A percentile compares a stretch with the other conserved stretches of the same genome.
These are phyloP conservation scores for Penicillium freii DNA, from an alignment of 2,329 filamentous ascomycete genomes.

Conservation along the genomic window DNA sequence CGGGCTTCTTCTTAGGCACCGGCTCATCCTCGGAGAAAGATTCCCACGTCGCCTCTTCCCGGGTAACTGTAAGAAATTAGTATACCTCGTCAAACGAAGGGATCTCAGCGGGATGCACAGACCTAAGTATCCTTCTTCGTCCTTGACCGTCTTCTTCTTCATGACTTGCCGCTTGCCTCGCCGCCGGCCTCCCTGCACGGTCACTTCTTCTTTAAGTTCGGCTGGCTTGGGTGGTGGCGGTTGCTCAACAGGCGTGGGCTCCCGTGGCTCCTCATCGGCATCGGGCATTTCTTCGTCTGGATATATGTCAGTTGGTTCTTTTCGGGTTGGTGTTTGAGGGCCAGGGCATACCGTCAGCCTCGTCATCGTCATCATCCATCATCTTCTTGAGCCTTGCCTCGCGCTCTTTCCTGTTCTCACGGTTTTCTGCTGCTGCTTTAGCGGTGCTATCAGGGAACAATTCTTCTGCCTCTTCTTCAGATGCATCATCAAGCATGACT, in stretches of 20 bases:
- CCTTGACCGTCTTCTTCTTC: conserved; percentile 83
- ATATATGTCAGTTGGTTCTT: conserved; percentile 21
- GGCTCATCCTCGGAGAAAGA: conserved; percentile 90
- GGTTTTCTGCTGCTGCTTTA: conserved; percentile 36
- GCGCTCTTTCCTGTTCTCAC: conserved; percentile 58
- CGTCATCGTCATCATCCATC: conserved; percentile 63
- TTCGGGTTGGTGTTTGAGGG: conserved; percentile 39
- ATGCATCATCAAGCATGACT: conserved; percentile 54
- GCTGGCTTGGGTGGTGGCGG: conserved; percentile 45
- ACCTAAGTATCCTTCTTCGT: conserved; percentile 89
- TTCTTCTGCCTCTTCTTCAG: conserved; percentile 56
- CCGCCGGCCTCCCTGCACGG: conserved; percentile 62
- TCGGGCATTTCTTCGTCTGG: conserved; percentile 61
- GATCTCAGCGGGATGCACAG: neutral
- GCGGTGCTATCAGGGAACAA: conserved; percentile 46
- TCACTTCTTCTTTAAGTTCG: conserved; percentile 52
- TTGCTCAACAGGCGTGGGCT: conserved; percentile 38
- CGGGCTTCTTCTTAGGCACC: conserved; percentile 47
- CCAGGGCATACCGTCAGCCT: conserved; percentile 24
- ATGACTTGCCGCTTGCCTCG: conserved; percentile 76
- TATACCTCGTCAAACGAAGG: neutral
- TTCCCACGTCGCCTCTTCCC: conserved; percentile 82
- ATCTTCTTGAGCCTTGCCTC: conserved; percentile 67
- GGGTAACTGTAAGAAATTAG: conserved; percentile 64
- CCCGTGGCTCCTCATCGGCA: conserved; percentile 44